Conservation (phyloP, 805 yeast species). For the Candida takata region DNA sequence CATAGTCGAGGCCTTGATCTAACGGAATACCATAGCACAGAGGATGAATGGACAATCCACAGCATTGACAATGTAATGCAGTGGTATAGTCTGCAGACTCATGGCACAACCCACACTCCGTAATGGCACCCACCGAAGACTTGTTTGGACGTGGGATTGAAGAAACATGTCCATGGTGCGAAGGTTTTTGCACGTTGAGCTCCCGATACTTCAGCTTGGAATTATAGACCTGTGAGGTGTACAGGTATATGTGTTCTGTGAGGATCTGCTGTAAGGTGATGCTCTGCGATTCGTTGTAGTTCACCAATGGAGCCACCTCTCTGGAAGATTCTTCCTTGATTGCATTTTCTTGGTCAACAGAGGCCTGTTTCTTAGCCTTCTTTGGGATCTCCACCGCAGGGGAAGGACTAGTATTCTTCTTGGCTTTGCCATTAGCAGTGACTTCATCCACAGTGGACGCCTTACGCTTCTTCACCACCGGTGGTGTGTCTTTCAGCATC, state of each 20-base stretch:
- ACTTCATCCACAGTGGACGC: background rate
- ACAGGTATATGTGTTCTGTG: background rate
- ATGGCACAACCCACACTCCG: conserved; percentile 54
- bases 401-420: conserved; percentile 11
- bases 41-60: conserved; percentile 66
- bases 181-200: background rate
- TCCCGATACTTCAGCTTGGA: conserved; percentile 1
- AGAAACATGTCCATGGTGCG: background rate
- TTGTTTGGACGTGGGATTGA: background rate
- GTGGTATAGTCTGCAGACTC: conserved; percentile 30
- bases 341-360: background rate
- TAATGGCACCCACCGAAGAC: background rate
- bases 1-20: background rate
- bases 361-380: background rate
- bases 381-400: conserved; percentile 1
- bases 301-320: background rate
- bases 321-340: background rate
- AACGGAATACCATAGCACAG: conserved; percentile 54
- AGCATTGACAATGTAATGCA: conserved; percentile 49
- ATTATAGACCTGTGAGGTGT: conserved; percentile 2
- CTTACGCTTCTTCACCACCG: conserved; percentile 3
- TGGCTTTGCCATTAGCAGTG: conserved; percentile 7
- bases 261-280: background rate
- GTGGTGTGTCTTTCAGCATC: conserved; percentile 3
- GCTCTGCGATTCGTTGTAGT: background rate